phyloP scores from a whole-genome alignment of 2,329 filamentous ascomycete genomes.

The Aureobasidium sp. region DNA sequence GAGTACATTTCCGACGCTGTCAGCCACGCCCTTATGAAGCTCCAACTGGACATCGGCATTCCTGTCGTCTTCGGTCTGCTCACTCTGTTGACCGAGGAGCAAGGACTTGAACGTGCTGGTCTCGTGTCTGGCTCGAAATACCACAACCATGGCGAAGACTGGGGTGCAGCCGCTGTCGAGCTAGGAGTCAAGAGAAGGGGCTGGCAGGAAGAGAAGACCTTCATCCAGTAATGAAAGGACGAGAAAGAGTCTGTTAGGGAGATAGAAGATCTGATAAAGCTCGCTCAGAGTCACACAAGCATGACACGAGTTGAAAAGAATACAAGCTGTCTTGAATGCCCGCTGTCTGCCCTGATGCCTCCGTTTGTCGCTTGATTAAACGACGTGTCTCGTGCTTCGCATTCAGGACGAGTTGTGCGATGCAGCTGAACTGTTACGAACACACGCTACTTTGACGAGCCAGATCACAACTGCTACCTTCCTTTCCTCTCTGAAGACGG shows the following conservation, averaged over 20 bases:
- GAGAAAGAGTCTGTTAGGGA: background rate
- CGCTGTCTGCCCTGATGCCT: background rate
- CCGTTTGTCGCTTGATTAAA: background rate
- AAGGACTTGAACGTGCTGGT: constrained; percentile 78
- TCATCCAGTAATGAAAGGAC: constrained; percentile 34
- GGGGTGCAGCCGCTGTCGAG: constrained; percentile 91
- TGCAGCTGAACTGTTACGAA: background rate
- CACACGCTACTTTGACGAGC: background rate
- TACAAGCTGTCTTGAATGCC: background rate
- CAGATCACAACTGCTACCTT: background rate
- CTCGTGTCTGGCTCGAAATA: constrained; percentile 43
- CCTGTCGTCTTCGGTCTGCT: constrained; percentile 89
- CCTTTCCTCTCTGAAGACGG: background rate
- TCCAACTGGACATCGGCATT: constrained; percentile 81
- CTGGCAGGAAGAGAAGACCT: constrained; percentile 64
- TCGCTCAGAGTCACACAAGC: background rate
- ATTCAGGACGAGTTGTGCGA: background rate
- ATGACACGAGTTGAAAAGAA: background rate
- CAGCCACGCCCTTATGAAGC: constrained; percentile 85
- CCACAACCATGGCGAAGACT: constrained; percentile 96
- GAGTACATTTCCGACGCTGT: constrained; percentile 95
- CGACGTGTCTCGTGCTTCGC: background rate
- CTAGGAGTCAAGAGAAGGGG: constrained; percentile 79
- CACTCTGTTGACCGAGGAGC: constrained; percentile 81
- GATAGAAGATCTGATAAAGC: background rate